Evolutionary conservation across 805 yeast genomes (phyloP).

Genomic region (Myxozyma geophila): DNA sequence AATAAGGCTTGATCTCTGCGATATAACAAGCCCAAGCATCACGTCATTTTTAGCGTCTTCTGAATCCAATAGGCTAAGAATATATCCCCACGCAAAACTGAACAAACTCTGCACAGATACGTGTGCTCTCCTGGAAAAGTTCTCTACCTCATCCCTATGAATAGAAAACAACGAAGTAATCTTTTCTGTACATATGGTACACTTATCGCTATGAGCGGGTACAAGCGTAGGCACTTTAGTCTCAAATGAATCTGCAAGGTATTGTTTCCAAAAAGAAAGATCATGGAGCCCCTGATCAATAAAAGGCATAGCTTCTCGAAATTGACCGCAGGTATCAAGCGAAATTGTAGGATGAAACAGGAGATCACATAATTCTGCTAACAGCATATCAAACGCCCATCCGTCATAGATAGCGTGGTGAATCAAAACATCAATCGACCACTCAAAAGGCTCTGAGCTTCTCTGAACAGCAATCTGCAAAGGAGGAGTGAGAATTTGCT

Average conservation of each 20-base stretch:
- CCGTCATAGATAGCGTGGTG: slow-evolving; percentile 37
- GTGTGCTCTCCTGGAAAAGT: not conserved
- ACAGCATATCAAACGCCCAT: slow-evolving; percentile 30
- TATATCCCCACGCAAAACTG: slow-evolving; percentile 34
- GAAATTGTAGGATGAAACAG: not conserved
- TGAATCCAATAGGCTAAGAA: slow-evolving; percentile 9
- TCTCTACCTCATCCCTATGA: not conserved
- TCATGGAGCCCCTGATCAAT: not conserved
- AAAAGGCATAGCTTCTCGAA: slow-evolving; percentile 14
- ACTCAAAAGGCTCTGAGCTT: not conserved
- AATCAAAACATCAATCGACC: slow-evolving; percentile 14
- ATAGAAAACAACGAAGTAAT: not conserved
- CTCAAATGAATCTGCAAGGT: slow-evolving; percentile 1
- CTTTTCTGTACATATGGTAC: not conserved
- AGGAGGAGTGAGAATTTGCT: slow-evolving; percentile 16
- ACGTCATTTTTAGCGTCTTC: slow-evolving; percentile 24
- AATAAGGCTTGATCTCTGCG: slow-evolving; percentile 25
- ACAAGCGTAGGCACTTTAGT: slow-evolving; percentile 8
- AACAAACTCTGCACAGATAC: slow-evolving; percentile 31
- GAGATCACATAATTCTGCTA: slow-evolving; percentile 14
- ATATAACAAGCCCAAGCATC: slow-evolving; percentile 34
- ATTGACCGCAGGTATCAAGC: slow-evolving; percentile 1
- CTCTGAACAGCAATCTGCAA: not conserved
- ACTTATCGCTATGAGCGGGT: not conserved
- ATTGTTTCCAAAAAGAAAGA: slow-evolving; percentile 16